phyloP scores from a whole-genome alignment of 371 early-diverging fungal species.

The Saksenaea vasiformis region DNA sequence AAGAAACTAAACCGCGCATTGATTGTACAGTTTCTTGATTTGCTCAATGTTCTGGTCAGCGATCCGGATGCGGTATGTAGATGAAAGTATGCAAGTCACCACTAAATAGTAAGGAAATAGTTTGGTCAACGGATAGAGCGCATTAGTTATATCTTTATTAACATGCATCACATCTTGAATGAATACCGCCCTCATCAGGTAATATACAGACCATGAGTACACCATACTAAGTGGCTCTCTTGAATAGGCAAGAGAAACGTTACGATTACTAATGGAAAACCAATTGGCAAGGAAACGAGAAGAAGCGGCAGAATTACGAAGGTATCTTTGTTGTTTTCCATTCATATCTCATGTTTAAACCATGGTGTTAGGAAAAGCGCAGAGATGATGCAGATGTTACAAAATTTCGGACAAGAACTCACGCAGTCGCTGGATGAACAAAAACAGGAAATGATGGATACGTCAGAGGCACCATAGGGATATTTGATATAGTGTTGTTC shows the following conservation, averaged over 20 bases:
- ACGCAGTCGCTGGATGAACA: neutral
- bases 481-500: neutral
- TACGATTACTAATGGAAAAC: constrained; percentile 69
- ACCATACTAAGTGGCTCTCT: neutral
- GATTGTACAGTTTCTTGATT: constrained; percentile 69
- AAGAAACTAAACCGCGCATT: constrained; percentile 74
- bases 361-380: constrained; percentile 19
- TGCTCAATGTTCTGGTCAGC: constrained; percentile 58
- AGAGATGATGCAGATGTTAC: constrained; percentile 17
- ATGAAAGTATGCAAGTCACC: neutral
- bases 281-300: constrained; percentile 63
- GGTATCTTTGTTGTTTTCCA: constrained; percentile 27
- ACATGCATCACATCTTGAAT: constrained; percentile 74
- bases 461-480: neutral
- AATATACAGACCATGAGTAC: neutral
- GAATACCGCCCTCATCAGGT: constrained; percentile 75
- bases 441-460: neutral
- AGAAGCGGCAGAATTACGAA: constrained; percentile 51
- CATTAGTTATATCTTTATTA: constrained; percentile 69
- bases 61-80: constrained; percentile 55
- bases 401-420: constrained; percentile 17
- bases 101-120: constrained; percentile 21
- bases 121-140: constrained; percentile 61
- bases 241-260: constrained; percentile 63
- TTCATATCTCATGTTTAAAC: neutral